A percentile compares a stretch with the other conserved stretches of the same genome.
phyloP scores from a whole-genome alignment of 2,329 filamentous ascomycete species.

The Rachicladosporium sp. region DNA sequence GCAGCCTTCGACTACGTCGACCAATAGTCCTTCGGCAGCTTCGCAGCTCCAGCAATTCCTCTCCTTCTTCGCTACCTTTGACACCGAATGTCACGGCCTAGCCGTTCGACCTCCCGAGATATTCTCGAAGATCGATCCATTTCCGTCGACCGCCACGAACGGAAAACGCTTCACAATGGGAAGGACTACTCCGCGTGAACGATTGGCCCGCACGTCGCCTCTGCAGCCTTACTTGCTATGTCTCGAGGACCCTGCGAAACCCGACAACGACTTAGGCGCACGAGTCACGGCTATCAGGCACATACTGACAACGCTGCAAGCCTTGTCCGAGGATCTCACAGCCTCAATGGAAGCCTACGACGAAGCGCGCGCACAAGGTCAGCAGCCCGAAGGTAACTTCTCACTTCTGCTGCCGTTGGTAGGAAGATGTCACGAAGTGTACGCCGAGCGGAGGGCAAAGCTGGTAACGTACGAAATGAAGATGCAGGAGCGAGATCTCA shows the following conservation, averaged over 20 bases:
- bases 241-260: constrained; percentile 48
- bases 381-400: neutral
- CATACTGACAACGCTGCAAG: constrained; percentile 32
- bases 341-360: constrained; percentile 6
- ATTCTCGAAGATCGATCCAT: no score
- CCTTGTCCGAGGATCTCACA: constrained; percentile 10
- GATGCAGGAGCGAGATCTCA: no score
- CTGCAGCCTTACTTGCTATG: constrained; percentile 33
- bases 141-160: no score
- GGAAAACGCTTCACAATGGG: no score
- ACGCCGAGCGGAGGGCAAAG: constrained; percentile 9
- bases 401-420: constrained; percentile 14
- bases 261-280: constrained; percentile 44
- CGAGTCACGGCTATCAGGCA: constrained; percentile 38
- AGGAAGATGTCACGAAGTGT: constrained; percentile 18
- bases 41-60: constrained; percentile 38
- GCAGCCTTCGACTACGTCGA: neutral
- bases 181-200: no score
- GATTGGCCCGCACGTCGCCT: no score
- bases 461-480: no score
- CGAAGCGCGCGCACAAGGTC: neutral
- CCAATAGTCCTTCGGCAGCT: constrained; percentile 17
- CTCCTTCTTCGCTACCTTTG: constrained; percentile 35
- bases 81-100: constrained; percentile 36
- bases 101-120: constrained; percentile 27